phyloP scores from a whole-genome alignment of 2,329 filamentous ascomycete genomes.

The Magnaporthiopsis poae region DNA sequence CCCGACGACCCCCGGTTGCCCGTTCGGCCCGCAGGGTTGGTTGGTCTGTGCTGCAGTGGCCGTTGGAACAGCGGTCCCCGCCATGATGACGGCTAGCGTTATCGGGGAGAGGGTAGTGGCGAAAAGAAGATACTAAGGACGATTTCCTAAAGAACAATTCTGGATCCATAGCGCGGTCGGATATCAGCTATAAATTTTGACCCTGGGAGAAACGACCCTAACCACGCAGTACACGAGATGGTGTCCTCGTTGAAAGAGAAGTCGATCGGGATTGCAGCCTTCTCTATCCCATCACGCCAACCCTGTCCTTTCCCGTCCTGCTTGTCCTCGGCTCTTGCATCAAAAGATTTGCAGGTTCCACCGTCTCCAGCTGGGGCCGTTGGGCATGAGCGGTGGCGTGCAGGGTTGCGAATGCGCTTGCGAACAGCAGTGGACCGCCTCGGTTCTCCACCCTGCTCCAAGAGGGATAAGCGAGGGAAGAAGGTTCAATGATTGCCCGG shows the following conservation, averaged over 20 bases:
- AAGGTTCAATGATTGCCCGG: background rate
- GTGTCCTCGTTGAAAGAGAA: background rate
- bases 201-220: too few species aligned
- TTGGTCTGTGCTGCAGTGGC: background rate
- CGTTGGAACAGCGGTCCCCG: background rate
- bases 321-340: background rate
- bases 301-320: background rate
- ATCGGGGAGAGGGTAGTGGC: background rate
- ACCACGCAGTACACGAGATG: background rate
- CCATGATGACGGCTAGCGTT: background rate
- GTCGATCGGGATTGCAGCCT: background rate
- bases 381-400: background rate
- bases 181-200: too few species aligned
- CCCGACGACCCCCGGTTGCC: background rate
- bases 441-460: slow-evolving; percentile 18
- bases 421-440: slow-evolving; percentile 19
- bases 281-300: background rate
- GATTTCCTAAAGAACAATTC: too few species aligned
- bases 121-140: background rate
- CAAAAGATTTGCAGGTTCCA: background rate
- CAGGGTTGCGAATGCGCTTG: background rate
- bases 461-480: slow-evolving; percentile 7
- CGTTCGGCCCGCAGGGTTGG: background rate
- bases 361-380: background rate
- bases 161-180: too few species aligned